phyloP scores from a whole-genome alignment of 345 rosid genomes.

The Viola odorata region DNA sequence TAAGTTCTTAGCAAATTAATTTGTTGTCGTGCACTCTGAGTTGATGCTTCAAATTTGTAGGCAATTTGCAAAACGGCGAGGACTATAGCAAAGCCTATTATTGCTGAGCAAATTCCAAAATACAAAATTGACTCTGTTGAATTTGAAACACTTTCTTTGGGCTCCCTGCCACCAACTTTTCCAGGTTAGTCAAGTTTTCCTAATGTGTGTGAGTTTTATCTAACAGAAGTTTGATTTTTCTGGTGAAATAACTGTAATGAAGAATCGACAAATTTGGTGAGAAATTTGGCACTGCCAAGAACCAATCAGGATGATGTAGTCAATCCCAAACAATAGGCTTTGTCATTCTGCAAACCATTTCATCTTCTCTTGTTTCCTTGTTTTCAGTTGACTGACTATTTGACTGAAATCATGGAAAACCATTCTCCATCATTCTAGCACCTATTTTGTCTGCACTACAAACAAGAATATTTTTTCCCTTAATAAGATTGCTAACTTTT shows the following conservation, averaged over 20 bases:
- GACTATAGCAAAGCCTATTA: constrained; percentile 27
- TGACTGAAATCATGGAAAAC: not conserved
- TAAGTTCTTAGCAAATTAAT: not conserved
- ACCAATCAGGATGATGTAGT: too few species aligned
- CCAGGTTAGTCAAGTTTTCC: constrained; percentile 13
- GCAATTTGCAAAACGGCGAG: constrained; percentile 29
- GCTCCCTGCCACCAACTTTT: constrained; percentile 28
- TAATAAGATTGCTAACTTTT: not conserved
- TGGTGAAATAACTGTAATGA: too few species aligned
- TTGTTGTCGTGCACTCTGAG: not conserved
- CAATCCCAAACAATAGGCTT: too few species aligned
- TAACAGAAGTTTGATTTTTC: too few species aligned
- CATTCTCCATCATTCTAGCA: not conserved
- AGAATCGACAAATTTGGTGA: too few species aligned
- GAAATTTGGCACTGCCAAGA: too few species aligned
- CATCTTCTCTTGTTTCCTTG: too few species aligned
- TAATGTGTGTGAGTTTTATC: not conserved
- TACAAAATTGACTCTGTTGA: constrained; percentile 30
- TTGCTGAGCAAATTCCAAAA: constrained; percentile 34
- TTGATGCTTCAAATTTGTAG: constrained; percentile 13
- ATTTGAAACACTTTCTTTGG: constrained; percentile 28
- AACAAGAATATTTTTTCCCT: not conserved
- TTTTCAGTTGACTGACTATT: not conserved
- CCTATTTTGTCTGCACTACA: not conserved
- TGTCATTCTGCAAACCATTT: too few species aligned